phyloP scores from a whole-genome alignment of 306 rosid genomes.

The Prunus fruticosa region DNA sequence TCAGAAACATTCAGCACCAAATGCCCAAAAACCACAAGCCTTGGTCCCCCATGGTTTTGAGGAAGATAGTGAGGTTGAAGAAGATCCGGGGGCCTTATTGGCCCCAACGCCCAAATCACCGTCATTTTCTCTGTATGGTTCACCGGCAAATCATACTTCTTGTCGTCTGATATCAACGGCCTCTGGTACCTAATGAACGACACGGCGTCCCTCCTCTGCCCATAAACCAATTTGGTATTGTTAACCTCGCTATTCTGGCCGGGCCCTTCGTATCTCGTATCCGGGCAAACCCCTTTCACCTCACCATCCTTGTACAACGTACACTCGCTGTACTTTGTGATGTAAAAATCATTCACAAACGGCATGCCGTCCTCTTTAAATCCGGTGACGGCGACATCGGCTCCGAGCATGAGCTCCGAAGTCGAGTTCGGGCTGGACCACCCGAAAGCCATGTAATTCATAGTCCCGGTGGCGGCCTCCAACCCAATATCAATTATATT shows the following conservation, averaged over 20 bases:
- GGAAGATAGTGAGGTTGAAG: constrained; percentile 76
- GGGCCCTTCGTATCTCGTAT: constrained; percentile 48
- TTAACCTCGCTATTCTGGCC: constrained; percentile 44
- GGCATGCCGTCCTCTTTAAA: constrained; percentile 69
- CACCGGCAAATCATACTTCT: constrained; percentile 66
- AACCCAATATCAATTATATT: constrained; percentile 65
- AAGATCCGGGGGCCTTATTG: constrained; percentile 68
- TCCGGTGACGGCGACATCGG: constrained; percentile 75
- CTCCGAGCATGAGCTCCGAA: constrained; percentile 68
- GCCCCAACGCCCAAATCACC: constrained; percentile 89
- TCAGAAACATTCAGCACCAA: constrained; percentile 65
- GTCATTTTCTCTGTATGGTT: constrained; percentile 46
- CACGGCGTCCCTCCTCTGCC: constrained; percentile 76
- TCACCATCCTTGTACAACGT: constrained; percentile 37
- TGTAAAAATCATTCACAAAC: constrained; percentile 72
- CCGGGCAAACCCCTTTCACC: constrained; percentile 84
- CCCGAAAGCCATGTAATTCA: constrained; percentile 85
- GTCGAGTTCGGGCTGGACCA: constrained; percentile 62
- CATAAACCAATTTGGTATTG: constrained; percentile 55
- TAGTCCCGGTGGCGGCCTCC: constrained; percentile 67
- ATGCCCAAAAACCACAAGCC: constrained; percentile 45
- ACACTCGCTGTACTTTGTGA: constrained; percentile 69
- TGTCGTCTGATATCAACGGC: constrained; percentile 50
- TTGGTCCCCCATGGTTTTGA: constrained; percentile 66
- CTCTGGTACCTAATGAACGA: constrained; percentile 65